These are phyloP conservation scores for Przewalskia tangutica DNA, from an alignment of 257 asterid genomes.

Conservation along the genomic window DNA sequence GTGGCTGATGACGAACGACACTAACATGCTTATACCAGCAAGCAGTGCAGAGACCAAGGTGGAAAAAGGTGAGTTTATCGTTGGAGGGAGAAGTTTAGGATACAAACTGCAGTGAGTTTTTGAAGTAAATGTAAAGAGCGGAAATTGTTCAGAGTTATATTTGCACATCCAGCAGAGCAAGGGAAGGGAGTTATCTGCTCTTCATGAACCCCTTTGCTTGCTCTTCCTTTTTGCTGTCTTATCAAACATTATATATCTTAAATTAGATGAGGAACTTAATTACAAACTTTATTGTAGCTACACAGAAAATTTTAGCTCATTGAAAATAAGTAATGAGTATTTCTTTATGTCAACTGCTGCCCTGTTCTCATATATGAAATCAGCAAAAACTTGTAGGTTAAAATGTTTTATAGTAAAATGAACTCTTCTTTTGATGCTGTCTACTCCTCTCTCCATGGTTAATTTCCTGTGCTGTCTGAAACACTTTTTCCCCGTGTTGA, in stretches of 20 bases:
- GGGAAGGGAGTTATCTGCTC: slow-evolving; percentile 5
- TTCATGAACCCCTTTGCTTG: slow-evolving; percentile 13
- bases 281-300: background rate
- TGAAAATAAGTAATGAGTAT: background rate
- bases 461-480: no score
- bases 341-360: background rate
- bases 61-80: slow-evolving; percentile 1
- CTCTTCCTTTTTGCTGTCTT: slow-evolving; percentile 29
- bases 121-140: slow-evolving; percentile 54
- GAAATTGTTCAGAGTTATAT: slow-evolving; percentile 19
- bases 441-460: background rate
- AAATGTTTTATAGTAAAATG: background rate
- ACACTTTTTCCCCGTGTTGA: no score
- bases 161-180: slow-evolving; percentile 16
- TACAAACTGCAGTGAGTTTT: slow-evolving; percentile 36
- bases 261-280: slow-evolving; percentile 9
- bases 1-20: slow-evolving; percentile 23
- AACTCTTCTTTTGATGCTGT: background rate
- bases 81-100: slow-evolving; percentile 9
- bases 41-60: background rate
- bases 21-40: background rate
- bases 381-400: background rate
- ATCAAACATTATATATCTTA: slow-evolving; percentile 5
- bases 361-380: background rate
- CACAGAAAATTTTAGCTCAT: slow-evolving; percentile 1